phyloP scores from a whole-genome alignment of 2,329 filamentous ascomycete genomes.

The Aspergillus latus region DNA sequence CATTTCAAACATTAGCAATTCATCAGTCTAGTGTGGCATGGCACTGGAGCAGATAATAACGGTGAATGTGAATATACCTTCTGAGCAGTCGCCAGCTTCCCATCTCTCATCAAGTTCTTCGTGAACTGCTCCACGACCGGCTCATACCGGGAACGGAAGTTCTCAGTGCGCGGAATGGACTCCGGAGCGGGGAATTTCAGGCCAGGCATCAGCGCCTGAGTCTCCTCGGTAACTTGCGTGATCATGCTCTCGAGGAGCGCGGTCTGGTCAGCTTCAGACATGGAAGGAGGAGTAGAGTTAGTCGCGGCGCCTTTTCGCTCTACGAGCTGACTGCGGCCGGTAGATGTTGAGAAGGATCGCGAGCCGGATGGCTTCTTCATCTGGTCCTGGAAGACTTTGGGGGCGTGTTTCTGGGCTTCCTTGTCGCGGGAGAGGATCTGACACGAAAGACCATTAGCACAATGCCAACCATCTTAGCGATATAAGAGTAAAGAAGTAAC shows the following conservation, averaged over 20 bases:
- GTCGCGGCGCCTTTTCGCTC: slow-evolving; percentile 2
- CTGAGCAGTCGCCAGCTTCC: slow-evolving; percentile 87
- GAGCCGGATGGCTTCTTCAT: slow-evolving; percentile 37
- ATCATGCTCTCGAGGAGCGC: slow-evolving; percentile 40
- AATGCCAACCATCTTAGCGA: background rate
- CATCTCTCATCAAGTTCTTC: slow-evolving; percentile 85
- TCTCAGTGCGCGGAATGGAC: slow-evolving; percentile 61
- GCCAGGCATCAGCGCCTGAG: slow-evolving; percentile 50
- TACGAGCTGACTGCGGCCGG: slow-evolving; percentile 40
- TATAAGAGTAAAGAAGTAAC: background rate
- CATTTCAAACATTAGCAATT: background rate
- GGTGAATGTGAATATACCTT: slow-evolving; percentile 55
- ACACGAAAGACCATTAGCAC: background rate
- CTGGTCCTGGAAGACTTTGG: slow-evolving; percentile 65
- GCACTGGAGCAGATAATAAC: background rate
- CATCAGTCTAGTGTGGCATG: background rate
- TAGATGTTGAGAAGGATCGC: slow-evolving; percentile 59
- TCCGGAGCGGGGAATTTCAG: slow-evolving; percentile 75
- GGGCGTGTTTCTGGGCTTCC: slow-evolving; percentile 61
- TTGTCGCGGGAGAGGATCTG: slow-evolving; percentile 65
- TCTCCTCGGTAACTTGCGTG: slow-evolving; percentile 32
- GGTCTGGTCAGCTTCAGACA: slow-evolving; percentile 24
- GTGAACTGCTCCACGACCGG: slow-evolving; percentile 82
- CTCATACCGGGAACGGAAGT: slow-evolving; percentile 81
- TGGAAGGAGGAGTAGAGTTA: background rate